These are phyloP conservation scores for Lyophyllum atratum DNA, from an alignment of 768 basidiomycete genomes.

Conservation along the genomic window DNA sequence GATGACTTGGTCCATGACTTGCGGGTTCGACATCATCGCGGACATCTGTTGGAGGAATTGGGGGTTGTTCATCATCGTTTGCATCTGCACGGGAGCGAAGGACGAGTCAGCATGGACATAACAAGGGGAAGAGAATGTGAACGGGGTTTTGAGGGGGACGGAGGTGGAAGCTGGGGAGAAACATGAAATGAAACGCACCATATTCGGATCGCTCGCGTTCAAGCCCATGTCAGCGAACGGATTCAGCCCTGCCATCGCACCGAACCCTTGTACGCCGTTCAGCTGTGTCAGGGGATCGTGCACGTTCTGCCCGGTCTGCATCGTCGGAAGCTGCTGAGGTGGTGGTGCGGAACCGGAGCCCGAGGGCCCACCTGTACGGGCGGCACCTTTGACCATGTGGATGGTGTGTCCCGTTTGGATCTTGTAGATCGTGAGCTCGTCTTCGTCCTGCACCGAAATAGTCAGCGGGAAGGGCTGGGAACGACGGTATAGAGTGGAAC, in stretches of 20 bases:
- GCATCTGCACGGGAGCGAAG: slow-evolving; percentile 53
- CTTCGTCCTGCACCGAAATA: slow-evolving; percentile 66
- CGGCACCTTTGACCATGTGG: slow-evolving; percentile 90
- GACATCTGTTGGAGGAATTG: slow-evolving; percentile 90
- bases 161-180: not conserved
- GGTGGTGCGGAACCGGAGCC: slow-evolving; percentile 4
- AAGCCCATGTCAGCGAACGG: slow-evolving; percentile 91
- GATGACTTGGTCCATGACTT: slow-evolving; percentile 86
- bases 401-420: slow-evolving; percentile 87
- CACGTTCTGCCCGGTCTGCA: slow-evolving; percentile 91
- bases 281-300: slow-evolving; percentile 84
- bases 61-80: slow-evolving; percentile 83
- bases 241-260: slow-evolving; percentile 83
- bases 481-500: slow-evolving; percentile 1
- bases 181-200: slow-evolving; percentile 53
- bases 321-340: slow-evolving; percentile 71
- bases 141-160: no score
- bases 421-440: slow-evolving; percentile 82
- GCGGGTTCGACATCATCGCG: slow-evolving; percentile 81
- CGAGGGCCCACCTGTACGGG: slow-evolving; percentile 48
- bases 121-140: not conserved
- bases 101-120: not conserved
- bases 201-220: slow-evolving; percentile 92
- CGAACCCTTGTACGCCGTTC: slow-evolving; percentile 77
- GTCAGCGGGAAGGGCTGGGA: not conserved